These are phyloP conservation scores for Cutaneotrichosporon arboriforme DNA, from an alignment of 1,284 basidiomycete species.

Conservation along the genomic window DNA sequence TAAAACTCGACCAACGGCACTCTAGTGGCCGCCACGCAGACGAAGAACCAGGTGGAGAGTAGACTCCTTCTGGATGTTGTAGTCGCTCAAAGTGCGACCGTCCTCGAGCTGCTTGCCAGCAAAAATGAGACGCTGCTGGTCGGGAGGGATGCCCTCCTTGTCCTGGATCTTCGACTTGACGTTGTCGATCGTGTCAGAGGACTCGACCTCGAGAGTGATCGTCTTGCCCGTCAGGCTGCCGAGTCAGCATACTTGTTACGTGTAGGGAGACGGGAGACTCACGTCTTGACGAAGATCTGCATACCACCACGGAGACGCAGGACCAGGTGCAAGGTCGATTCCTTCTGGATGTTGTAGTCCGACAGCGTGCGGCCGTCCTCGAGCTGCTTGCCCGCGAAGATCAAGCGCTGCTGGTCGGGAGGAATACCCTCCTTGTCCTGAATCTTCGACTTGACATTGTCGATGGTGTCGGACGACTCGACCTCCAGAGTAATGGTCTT, in stretches of 20 bases:
- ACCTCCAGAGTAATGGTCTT: constrained; percentile 98
- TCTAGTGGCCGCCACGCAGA: constrained; percentile 53
- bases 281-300: constrained; percentile 63
- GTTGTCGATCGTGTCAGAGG: constrained; percentile 58
- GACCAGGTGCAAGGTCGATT: constrained; percentile 92
- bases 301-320: constrained; percentile 79
- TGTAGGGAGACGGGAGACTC: neutral
- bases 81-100: constrained; percentile 87
- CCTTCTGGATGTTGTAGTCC: constrained; percentile 93
- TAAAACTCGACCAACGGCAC: neutral
- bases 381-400: constrained; percentile 98
- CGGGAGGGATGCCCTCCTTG: constrained; percentile 73
- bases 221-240: constrained; percentile 52
- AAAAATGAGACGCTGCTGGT: constrained; percentile 90
- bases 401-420: constrained; percentile 87
- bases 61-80: constrained; percentile 55
- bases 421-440: constrained; percentile 89
- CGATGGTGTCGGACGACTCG: constrained; percentile 85
- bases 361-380: constrained; percentile 85
- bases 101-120: constrained; percentile 96
- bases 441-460: constrained; percentile 95
- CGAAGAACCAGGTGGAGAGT: constrained; percentile 50
- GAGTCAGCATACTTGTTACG: neutral
- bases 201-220: constrained; percentile 57
- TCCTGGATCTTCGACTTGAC: constrained; percentile 58